A percentile compares a stretch with the other conserved stretches of the same genome.
Conservation (phyloP, 2,329 filamentous ascomycete genomes). For the Venturia carpophila region DNA sequence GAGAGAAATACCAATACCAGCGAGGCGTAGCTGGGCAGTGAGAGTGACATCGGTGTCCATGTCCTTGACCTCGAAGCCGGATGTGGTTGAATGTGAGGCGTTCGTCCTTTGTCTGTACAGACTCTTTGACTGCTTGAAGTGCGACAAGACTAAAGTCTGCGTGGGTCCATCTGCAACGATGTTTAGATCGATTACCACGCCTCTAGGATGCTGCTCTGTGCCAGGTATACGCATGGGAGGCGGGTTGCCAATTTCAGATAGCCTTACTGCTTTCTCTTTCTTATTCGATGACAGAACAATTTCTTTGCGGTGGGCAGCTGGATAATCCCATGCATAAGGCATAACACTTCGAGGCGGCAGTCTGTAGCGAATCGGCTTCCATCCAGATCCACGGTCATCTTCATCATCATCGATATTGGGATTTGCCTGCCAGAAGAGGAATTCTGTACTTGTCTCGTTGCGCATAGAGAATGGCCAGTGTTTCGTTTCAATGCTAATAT, state of each 20-base stretch:
- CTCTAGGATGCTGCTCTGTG: conserved; percentile 51
- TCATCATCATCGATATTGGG: conserved; percentile 91
- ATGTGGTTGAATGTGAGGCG: conserved; percentile 50
- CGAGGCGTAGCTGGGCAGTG: conserved; percentile 78
- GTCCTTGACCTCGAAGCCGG: conserved; percentile 89
- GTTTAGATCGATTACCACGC: conserved; percentile 93
- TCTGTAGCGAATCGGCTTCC: conserved; percentile 87
- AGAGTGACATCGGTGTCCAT: conserved; percentile 83
- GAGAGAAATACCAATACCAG: conserved; percentile 85
- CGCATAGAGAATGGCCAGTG: conserved; percentile 99
- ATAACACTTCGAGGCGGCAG: conserved; percentile 93
- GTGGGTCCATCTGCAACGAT: conserved; percentile 93
- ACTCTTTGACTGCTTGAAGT: conserved; percentile 88
- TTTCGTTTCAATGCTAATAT: conserved; percentile 82
- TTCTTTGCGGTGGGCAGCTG: conserved; percentile 92
- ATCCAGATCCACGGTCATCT: conserved; percentile 70
- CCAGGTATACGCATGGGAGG: conserved; percentile 84
- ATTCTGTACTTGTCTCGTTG: conserved; percentile 95
- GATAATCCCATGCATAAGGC: conserved; percentile 99
- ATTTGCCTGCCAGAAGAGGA: conserved; percentile 91
- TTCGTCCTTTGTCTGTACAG: conserved; percentile 66
- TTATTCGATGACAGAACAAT: conserved; percentile 72
- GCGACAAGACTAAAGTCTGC: conserved; percentile 87
- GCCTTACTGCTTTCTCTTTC: conserved; percentile 82
- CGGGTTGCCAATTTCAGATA: conserved; percentile 92